phyloP scores from a whole-genome alignment of 176 grass and related monocot species.

The Bothriochloa decipiens region DNA sequence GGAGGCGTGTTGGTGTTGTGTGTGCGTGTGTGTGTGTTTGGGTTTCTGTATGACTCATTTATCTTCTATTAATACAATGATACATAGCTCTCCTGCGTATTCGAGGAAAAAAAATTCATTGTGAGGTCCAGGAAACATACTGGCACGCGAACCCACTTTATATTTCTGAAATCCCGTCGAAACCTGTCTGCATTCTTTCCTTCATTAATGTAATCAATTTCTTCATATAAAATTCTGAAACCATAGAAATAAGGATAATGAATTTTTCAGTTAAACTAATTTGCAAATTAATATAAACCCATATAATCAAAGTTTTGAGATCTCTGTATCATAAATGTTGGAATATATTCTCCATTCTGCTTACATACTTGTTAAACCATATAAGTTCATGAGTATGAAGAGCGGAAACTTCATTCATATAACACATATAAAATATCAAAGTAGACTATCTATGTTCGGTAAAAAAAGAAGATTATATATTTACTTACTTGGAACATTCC shows the following conservation, averaged over 20 bases:
- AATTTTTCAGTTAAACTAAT: slow-evolving; percentile 3
- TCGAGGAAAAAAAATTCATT: neutral
- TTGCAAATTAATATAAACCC: slow-evolving; percentile 33
- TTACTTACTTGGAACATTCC: slow-evolving; percentile 96
- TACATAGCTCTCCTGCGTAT: too few relatives aligned
- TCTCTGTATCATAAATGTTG: neutral
- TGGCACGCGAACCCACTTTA: slow-evolving; percentile 94
- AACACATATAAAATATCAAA: slow-evolving; percentile 21
- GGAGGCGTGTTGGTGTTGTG: too few relatives aligned
- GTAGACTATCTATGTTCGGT: slow-evolving; percentile 7
- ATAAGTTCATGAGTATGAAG: slow-evolving; percentile 1
- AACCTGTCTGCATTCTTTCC: slow-evolving; percentile 98
- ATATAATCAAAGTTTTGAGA: slow-evolving; percentile 19
- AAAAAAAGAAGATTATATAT: slow-evolving; percentile 19
- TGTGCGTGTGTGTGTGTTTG: too few relatives aligned
- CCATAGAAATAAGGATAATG: slow-evolving; percentile 21
- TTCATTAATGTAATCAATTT: slow-evolving; percentile 99
- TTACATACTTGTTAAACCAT: neutral
- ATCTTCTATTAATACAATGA: too few relatives aligned
- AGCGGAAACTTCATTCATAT: neutral
- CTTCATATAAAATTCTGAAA: slow-evolving; percentile 96
- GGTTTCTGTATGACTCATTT: too few relatives aligned
- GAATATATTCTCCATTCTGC: slow-evolving; percentile 23
- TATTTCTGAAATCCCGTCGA: slow-evolving; percentile 97
- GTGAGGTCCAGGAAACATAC: slow-evolving; percentile 63